Percentiles rank a stretch among this genome's conserved stretches.
Evolutionary conservation across 805 yeast genomes (phyloP).

Genomic region (Yamadazyma phyllophila): DNA sequence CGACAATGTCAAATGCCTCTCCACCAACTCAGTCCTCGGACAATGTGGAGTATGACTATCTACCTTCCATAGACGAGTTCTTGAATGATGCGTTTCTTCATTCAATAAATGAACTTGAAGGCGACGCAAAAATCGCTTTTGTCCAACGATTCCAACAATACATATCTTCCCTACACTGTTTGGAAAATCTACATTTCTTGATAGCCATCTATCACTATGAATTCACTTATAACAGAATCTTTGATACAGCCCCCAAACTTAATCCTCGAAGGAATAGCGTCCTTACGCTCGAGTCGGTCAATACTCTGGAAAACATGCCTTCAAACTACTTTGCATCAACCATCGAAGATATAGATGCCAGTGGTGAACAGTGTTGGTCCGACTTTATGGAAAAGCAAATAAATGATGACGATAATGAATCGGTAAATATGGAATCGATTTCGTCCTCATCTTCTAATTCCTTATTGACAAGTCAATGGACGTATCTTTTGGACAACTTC

Average conservation of each 20-base stretch:
- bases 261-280: conserved; percentile 10
- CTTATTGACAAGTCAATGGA: conserved; percentile 28
- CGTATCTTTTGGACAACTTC: conserved; percentile 37
- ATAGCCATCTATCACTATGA: conserved; percentile 47
- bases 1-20: neutral
- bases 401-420: conserved; percentile 6
- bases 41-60: conserved; percentile 4
- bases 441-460: neutral
- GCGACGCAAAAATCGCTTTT: conserved; percentile 15
- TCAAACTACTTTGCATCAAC: conserved; percentile 22
- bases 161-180: conserved; percentile 40
- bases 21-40: neutral
- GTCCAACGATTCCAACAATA: conserved; percentile 31
- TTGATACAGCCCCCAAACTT: conserved; percentile 4
- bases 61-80: conserved; percentile 23
- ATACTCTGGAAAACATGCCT: conserved; percentile 24
- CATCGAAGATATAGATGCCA: conserved; percentile 27
- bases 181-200: conserved; percentile 45
- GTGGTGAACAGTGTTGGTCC: conserved; percentile 22
- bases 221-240: conserved; percentile 33
- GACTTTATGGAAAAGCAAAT: conserved; percentile 13
- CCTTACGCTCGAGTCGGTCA: conserved; percentile 6
- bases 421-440: conserved; percentile 1
- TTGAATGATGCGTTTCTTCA: conserved; percentile 31
- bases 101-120: conserved; percentile 19